Base-by-base conservation (phyloP, 768 basidiomycete species). In the Auricularia cornea region DNA sequence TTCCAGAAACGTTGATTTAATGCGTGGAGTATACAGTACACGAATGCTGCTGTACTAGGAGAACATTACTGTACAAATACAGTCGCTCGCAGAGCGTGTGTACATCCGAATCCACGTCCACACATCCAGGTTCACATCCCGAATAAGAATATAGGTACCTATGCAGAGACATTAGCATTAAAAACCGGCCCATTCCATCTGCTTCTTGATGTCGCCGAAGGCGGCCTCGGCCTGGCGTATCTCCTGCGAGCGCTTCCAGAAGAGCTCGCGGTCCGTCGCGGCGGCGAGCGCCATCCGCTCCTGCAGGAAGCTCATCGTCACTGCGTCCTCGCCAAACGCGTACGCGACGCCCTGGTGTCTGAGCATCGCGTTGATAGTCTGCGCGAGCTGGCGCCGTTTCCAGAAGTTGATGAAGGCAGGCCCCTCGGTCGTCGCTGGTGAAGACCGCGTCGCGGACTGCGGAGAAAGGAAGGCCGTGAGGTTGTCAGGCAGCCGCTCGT, bases 141-240 rank as follows among this genome's bases (percentile, higher is more conserved):
- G 44, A 23, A 20, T 23, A 48, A 18, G 20, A 48, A 18, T 20
- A 48, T 20, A 20, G 16, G 44, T 3, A 48, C 16, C 16, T 20
- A 48, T 48, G 10, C 16, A 8, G 8, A 40, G 8, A 40, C 38
- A 14, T 26, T 33, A 51, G 20, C 29, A 73, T 74, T 72, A 88
- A 69, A 89, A 88, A 8, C 86, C 86, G 56, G 86, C 85, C 31
- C 81, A 82, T 72, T 87, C 84, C 52, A 88, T 72, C n/a, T 85
- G 85, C 69, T 80, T 85, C 67, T 84, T 77, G 63, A 88, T 84
- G 70, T 88, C 85, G 31, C 83, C 84, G 71, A 86, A 80, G 30
- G 81, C 79, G 52, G 84, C 67, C 72, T 89, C 86, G 31, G 76
- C 72, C 56, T 81, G 79, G 72, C 83, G 83, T 41, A 88, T 75